phyloP scores from a whole-genome alignment of 139 green algal genomes.

The Trebouxia sp. region DNA sequence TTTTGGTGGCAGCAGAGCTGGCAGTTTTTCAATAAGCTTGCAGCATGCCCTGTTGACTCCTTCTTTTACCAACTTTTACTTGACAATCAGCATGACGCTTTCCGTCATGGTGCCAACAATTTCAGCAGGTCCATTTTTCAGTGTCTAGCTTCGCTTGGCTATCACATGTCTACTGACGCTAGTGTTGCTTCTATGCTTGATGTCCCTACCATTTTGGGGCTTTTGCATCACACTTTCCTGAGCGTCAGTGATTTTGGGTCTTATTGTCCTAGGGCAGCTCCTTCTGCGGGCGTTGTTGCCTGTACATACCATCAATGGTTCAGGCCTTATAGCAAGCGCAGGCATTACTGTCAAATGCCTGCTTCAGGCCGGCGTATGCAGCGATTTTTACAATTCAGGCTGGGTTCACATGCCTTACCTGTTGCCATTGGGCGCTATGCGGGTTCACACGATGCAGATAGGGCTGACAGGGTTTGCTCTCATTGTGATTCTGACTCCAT shows the following conservation, averaged over 20 bases:
- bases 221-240: too few relatives aligned
- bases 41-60: neutral
- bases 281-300: neutral
- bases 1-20: neutral
- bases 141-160: too few relatives aligned
- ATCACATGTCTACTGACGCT: too few relatives aligned
- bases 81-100: neutral
- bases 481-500: neutral
- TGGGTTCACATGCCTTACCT: neutral
- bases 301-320: neutral
- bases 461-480: neutral
- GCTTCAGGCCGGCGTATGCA: neutral
- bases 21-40: slow-evolving; percentile 8
- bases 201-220: too few relatives aligned
- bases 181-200: too few relatives aligned
- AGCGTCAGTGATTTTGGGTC: neutral
- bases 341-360: neutral
- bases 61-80: neutral
- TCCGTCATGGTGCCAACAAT: too few relatives aligned
- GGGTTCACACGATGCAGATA: neutral
- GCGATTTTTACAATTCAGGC: neutral
- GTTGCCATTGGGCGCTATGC: neutral
- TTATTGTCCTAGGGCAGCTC: neutral
- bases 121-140: too few relatives aligned
- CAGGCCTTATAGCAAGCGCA: neutral